phyloP scores from a whole-genome alignment of 2,329 filamentous ascomycete genomes.

The Epicoccum sorghinum region DNA sequence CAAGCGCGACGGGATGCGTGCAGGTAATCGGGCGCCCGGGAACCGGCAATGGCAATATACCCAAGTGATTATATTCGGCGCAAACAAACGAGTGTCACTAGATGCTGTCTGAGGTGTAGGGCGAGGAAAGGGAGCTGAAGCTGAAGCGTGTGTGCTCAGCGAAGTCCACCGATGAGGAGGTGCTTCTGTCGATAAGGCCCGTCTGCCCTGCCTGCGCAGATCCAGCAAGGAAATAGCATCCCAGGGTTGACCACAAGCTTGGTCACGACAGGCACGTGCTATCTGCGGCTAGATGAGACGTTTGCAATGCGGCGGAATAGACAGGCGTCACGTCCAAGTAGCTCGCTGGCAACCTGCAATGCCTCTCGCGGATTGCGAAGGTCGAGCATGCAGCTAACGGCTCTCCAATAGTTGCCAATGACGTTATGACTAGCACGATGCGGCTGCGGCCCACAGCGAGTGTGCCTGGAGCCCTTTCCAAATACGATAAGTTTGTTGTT shows the following conservation, averaged over 20 bases:
- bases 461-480: background rate
- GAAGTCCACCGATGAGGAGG: slow-evolving; percentile 7
- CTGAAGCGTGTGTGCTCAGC: background rate
- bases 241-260: slow-evolving; percentile 9
- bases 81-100: slow-evolving; percentile 31
- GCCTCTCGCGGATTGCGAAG: slow-evolving; percentile 1
- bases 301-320: background rate
- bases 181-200: slow-evolving; percentile 11
- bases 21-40: slow-evolving; percentile 19
- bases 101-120: slow-evolving; percentile 21
- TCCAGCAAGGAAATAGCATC: slow-evolving; percentile 16
- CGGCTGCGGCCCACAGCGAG: slow-evolving; percentile 1
- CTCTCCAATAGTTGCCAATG: slow-evolving; percentile 10
- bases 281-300: slow-evolving; percentile 2
- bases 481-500: background rate
- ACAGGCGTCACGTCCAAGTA: background rate
- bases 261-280: slow-evolving; percentile 9
- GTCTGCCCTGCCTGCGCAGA: slow-evolving; percentile 5
- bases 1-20: slow-evolving; percentile 23
- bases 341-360: background rate
- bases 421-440: slow-evolving; percentile 12
- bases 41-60: slow-evolving; percentile 28
- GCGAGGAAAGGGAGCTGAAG: slow-evolving; percentile 16
- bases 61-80: slow-evolving; percentile 22
- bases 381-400: slow-evolving; percentile 10